These are phyloP conservation scores for Ammopiptanthus mongolicus DNA, from an alignment of 306 rosid species.

Conservation along the genomic window DNA sequence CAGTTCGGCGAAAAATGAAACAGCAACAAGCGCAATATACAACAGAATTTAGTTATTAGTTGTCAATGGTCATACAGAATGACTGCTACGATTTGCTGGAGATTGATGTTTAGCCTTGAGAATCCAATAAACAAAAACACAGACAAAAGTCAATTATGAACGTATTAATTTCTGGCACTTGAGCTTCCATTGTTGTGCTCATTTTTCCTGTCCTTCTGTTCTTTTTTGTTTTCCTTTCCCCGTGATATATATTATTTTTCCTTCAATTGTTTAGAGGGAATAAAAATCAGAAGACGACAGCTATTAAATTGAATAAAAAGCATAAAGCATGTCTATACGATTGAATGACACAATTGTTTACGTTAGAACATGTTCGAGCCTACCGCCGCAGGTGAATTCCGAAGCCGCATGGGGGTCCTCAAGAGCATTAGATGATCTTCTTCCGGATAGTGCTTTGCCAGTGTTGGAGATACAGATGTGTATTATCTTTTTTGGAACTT, in stretches of 20 bases:
- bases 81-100: background rate
- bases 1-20: background rate
- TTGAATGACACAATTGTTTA: background rate
- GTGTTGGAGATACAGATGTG: constrained; percentile 24
- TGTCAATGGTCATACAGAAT: background rate
- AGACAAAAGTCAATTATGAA: background rate
- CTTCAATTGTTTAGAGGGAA: background rate
- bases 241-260: background rate
- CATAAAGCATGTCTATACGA: background rate
- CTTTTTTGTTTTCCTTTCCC: background rate
- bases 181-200: background rate
- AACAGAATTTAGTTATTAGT: background rate
- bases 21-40: background rate
- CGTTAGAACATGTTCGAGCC: background rate
- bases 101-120: background rate
- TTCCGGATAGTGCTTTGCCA: constrained; percentile 20
- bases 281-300: background rate
- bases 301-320: background rate
- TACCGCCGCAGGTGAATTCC: constrained; percentile 31
- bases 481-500: constrained; percentile 20
- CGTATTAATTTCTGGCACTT: background rate
- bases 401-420: background rate
- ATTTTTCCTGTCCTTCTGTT: background rate
- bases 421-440: rapidly evolving
- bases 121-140: background rate